Conservation (phyloP, 768 basidiomycete species). For the Lepiota subincarnata region DNA sequence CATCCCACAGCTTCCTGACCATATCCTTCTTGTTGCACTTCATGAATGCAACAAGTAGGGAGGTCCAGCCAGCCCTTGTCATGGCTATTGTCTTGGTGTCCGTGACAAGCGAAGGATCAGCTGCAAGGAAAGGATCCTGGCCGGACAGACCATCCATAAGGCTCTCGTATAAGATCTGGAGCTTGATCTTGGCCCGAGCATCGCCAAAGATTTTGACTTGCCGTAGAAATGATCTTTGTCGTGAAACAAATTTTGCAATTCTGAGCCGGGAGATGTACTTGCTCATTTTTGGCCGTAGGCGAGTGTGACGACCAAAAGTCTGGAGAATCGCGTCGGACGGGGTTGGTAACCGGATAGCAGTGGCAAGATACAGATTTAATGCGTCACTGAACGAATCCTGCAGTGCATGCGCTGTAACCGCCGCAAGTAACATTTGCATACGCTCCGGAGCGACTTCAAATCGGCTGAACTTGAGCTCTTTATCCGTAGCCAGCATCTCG, state of each 20-base stretch:
- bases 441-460: constrained; percentile 23
- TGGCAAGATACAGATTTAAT: constrained; percentile 37
- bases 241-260: constrained; percentile 47
- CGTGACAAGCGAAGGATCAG: constrained; percentile 33
- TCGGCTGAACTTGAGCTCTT: constrained; percentile 11
- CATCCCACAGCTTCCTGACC: constrained; percentile 65
- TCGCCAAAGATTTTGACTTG: constrained; percentile 46
- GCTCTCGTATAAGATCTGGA: constrained; percentile 47
- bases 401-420: constrained; percentile 59
- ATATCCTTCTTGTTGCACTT: constrained; percentile 49
- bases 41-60: constrained; percentile 64
- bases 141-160: constrained; percentile 49
- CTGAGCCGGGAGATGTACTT: constrained; percentile 46
- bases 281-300: constrained; percentile 37
- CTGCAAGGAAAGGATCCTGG: constrained; percentile 50
- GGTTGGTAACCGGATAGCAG: constrained; percentile 28
- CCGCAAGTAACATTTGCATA: constrained; percentile 44
- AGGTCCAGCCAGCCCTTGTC: constrained; percentile 56
- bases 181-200: constrained; percentile 22
- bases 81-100: constrained; percentile 43
- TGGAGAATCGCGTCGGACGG: neutral
- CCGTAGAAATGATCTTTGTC: constrained; percentile 43
- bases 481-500: constrained; percentile 19
- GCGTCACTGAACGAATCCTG: constrained; percentile 55
- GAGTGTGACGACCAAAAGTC: constrained; percentile 27